Evolutionary conservation across 345 rosid genomes (phyloP).

Genomic region (Durio zibethinus): DNA sequence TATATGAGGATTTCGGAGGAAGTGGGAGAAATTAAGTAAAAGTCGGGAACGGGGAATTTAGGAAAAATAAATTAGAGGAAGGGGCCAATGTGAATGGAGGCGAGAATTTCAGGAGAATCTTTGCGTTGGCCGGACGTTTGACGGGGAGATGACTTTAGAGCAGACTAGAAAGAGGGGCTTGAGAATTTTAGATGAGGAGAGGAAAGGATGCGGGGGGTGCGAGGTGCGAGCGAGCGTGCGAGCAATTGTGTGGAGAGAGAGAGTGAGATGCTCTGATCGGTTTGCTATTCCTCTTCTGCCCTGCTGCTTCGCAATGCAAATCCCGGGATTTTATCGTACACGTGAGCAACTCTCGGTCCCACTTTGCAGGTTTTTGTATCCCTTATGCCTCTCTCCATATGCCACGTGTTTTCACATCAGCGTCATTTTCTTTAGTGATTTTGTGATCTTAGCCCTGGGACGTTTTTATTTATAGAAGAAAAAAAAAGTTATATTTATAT

Average conservation of each 20-base stretch:
- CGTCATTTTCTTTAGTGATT: background rate
- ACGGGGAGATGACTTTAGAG: background rate
- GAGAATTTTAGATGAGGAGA: no score
- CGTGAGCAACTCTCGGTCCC: background rate
- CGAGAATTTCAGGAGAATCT: conserved; percentile 23
- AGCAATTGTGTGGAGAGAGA: no score
- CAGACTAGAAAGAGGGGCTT: no score
- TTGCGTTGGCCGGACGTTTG: conserved; percentile 14
- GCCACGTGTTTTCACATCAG: background rate
- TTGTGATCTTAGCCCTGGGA: no score
- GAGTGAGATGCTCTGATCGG: no score
- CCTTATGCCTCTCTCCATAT: background rate
- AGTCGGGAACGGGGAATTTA: background rate
- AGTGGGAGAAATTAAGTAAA: conserved; percentile 3
- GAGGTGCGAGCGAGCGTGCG: background rate
- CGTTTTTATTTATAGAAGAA: no score
- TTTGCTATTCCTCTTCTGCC: no score
- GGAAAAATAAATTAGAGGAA: background rate
- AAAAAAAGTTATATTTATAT: no score
- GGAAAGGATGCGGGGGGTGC: no score
- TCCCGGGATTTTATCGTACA: no score
- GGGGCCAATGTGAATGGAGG: conserved; percentile 16
- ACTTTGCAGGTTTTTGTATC: background rate
- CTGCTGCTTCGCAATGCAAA: no score
- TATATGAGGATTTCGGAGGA: no score